phyloP scores from a whole-genome alignment of 2,329 filamentous ascomycete genomes.

The Botrytis pseudocinerea region DNA sequence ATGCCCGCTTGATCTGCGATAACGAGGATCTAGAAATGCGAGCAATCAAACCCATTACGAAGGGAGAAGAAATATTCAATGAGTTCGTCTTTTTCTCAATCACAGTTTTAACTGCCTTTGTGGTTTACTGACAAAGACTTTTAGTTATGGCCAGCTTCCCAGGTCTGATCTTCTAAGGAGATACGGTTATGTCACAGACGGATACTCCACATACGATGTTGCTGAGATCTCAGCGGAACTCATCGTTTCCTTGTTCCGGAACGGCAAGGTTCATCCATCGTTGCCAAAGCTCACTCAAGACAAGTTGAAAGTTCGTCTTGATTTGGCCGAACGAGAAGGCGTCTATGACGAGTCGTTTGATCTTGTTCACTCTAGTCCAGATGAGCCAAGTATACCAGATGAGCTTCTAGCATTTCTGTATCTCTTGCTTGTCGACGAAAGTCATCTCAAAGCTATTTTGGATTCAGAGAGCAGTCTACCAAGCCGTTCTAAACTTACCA shows the following conservation, averaged over 20 bases:
- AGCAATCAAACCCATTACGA: constrained; percentile 55
- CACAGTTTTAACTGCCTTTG: background rate
- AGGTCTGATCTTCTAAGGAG: constrained; percentile 65
- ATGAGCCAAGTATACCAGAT: constrained; percentile 39
- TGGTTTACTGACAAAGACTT: constrained; percentile 1
- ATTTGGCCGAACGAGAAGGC: constrained; percentile 56
- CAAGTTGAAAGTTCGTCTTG: constrained; percentile 38
- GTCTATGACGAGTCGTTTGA: constrained; percentile 63
- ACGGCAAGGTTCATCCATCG: constrained; percentile 20
- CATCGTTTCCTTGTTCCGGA: constrained; percentile 43
- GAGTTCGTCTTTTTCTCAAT: constrained; percentile 44
- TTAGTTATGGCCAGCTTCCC: constrained; percentile 62
- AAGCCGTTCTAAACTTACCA: constrained; percentile 47
- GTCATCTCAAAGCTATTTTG: constrained; percentile 43
- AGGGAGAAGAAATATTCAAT: constrained; percentile 65
- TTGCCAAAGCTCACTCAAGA: constrained; percentile 33
- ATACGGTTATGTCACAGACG: constrained; percentile 67
- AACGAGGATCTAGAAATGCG: constrained; percentile 59
- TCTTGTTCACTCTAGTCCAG: constrained; percentile 41
- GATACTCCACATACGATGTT: constrained; percentile 65
- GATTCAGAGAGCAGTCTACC: constrained; percentile 41
- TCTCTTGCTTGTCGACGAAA: constrained; percentile 44
- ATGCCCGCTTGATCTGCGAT: constrained; percentile 48
- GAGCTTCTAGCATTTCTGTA: constrained; percentile 46
- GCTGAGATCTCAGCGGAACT: constrained; percentile 58